phyloP scores from a whole-genome alignment of 805 yeast species.

The Zygosaccharomyces bisporus region DNA sequence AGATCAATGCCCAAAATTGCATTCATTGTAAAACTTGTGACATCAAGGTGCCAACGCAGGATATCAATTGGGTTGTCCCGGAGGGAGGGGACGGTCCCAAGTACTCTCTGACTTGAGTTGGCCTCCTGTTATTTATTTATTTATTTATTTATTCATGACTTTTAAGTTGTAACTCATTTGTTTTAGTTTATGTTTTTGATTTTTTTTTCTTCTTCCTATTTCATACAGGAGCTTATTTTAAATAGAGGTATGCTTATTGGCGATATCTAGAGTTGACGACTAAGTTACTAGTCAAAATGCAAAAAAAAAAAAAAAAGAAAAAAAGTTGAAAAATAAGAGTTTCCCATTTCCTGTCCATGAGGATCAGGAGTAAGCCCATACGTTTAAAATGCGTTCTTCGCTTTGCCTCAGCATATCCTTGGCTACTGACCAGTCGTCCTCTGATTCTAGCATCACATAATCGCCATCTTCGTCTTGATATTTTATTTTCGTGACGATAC shows the following conservation, averaged over 20 bases:
- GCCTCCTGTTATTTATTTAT: conserved; percentile 9
- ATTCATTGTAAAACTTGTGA: conserved; percentile 98
- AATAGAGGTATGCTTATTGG: neutral
- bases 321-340: no score
- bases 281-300: neutral
- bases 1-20: conserved; percentile 94
- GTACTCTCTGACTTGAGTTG: conserved; percentile 66
- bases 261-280: neutral
- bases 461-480: conserved; percentile 97
- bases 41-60: conserved; percentile 92
- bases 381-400: conserved; percentile 45
- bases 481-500: conserved; percentile 53
- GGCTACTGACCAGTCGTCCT: conserved; percentile 87
- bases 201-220: neutral
- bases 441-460: conserved; percentile 74
- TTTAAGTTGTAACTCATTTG: neutral
- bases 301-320: no score
- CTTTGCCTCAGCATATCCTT: conserved; percentile 59
- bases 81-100: conserved; percentile 99
- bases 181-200: neutral
- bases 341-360: no score
- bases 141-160: conserved; percentile 2
- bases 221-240: neutral
- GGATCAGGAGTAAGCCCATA: conserved; percentile 39
- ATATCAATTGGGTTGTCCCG: conserved; percentile 94